Evolutionary conservation across 2,329 filamentous ascomycete genomes (phyloP), one percentile per base, ranked within the genome.

Genomic region (Nigrograna mackinnonii): DNA sequence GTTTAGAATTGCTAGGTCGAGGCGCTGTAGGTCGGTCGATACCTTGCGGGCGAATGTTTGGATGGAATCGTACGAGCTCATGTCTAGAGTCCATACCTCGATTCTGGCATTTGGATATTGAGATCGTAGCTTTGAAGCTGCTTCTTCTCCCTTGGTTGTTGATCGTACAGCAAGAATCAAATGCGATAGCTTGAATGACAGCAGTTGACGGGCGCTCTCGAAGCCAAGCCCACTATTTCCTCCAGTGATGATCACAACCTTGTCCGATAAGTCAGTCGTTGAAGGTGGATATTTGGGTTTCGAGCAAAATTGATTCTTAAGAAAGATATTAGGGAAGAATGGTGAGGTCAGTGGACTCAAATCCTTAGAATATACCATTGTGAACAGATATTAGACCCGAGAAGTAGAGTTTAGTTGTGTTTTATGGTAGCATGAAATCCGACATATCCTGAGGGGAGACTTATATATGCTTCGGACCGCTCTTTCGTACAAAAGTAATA

Each of bases 71-170:
- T 70, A 75, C 14, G 55, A 66, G 5, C 50, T 41, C 22, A 77
- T 63, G 50, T 78, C 74, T 3, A 79, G 57, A 3, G 59, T 56
- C 74, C 75, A 77, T 12, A 76, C 74, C 46, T 75, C 66, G 28
- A 76, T n/a, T n/a, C n/a, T n/a, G n/a, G n/a, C n/a, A 9, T 28
- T 28, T 9, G 24, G 24, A n/a, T 28, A 28, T n/a, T 9, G n/a
- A 9, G 9, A n/a, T 28, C 24, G 9, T 9, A 28, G 24, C 9
- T 9, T 9, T 9, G 24, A 9, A 9, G 24, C 24, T 9, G 24
- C 24, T 9, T 9, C 24, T 28, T n/a, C 24, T 9, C 24, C 24
- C n/a, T 28, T 28, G 9, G 9, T n/a, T 9, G n/a, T n/a, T n/a
- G 24, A 28, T n/a, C 24, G 24, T n/a, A 28, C 24, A 9, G 24